These are phyloP conservation scores for Chlorella variabilis DNA, from an alignment of 163 green algal genomes.

Conservation along the genomic window DNA sequence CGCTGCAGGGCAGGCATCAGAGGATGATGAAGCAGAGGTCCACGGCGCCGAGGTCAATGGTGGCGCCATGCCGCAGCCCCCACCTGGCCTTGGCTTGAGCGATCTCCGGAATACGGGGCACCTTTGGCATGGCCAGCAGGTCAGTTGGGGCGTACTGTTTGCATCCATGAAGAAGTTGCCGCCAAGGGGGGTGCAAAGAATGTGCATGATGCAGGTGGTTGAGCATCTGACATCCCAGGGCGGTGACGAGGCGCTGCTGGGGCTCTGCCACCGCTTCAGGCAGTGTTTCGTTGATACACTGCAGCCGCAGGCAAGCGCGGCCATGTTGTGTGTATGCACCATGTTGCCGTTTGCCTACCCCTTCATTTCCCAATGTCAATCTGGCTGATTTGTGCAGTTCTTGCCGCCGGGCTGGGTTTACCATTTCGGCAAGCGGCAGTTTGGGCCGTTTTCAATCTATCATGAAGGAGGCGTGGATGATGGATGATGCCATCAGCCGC, in stretches of 20 bases:
- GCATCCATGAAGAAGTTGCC: too few relatives aligned
- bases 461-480: too few relatives aligned
- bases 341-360: background rate
- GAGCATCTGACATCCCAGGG: slow-evolving; percentile 42
- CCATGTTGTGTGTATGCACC: background rate
- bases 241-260: slow-evolving; percentile 70
- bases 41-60: too few relatives aligned
- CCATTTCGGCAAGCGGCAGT: slow-evolving; percentile 61
- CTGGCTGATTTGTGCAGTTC: slow-evolving; percentile 32
- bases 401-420: slow-evolving; percentile 79
- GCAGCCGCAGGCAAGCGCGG: slow-evolving; percentile 50
- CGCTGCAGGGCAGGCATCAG: background rate
- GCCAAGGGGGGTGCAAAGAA: too few relatives aligned
- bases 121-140: slow-evolving; percentile 68
- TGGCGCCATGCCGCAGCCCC: too few relatives aligned
- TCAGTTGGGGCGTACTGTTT: background rate
- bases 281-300: slow-evolving; percentile 74
- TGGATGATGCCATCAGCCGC: too few relatives aligned
- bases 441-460: slow-evolving; percentile 72
- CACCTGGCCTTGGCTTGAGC: background rate
- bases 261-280: slow-evolving; percentile 70
- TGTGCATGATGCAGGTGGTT: slow-evolving; percentile 75
- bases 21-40: background rate
- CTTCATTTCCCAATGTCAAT: background rate
- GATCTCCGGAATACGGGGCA: slow-evolving; percentile 51